Evolutionary conservation across 2,329 filamentous ascomycete genomes (phyloP).

Genomic region (Trichophyton mentagrophytes): DNA sequence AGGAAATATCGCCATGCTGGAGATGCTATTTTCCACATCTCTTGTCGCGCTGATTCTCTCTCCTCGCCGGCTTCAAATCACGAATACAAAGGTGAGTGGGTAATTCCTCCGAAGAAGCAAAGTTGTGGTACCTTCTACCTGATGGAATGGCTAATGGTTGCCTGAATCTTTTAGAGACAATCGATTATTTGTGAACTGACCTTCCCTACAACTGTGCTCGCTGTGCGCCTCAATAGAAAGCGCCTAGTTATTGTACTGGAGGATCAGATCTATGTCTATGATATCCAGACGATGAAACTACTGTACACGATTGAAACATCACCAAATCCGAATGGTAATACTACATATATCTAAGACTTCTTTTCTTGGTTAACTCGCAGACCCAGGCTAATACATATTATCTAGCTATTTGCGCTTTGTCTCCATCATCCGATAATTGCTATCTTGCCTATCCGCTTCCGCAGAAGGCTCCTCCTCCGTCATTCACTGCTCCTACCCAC

Average conservation of each 20-base stretch:
- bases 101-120: not conserved
- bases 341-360: not conserved
- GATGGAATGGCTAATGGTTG: not conserved
- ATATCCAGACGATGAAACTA: conserved; percentile 96
- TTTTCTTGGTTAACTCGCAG: not conserved
- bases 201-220: conserved; percentile 90
- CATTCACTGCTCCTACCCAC: conserved; percentile 56
- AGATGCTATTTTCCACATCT: conserved; percentile 98
- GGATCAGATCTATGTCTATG: conserved; percentile 94
- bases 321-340: conserved; percentile 64
- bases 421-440: conserved; percentile 88
- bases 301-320: conserved; percentile 87
- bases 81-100: conserved; percentile 73
- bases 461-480: conserved; percentile 42
- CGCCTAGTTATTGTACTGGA: conserved; percentile 86
- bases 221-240: conserved; percentile 87
- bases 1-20: conserved; percentile 86
- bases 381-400: not conserved
- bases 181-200: conserved; percentile 96
- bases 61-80: conserved; percentile 82
- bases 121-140: not conserved
- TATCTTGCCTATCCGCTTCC: conserved; percentile 90
- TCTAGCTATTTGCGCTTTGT: conserved; percentile 74
- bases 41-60: conserved; percentile 88
- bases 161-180: conserved; percentile 39